phyloP scores from a whole-genome alignment of 2,329 filamentous ascomycete genomes.

The Microthyrium microscopicum region DNA sequence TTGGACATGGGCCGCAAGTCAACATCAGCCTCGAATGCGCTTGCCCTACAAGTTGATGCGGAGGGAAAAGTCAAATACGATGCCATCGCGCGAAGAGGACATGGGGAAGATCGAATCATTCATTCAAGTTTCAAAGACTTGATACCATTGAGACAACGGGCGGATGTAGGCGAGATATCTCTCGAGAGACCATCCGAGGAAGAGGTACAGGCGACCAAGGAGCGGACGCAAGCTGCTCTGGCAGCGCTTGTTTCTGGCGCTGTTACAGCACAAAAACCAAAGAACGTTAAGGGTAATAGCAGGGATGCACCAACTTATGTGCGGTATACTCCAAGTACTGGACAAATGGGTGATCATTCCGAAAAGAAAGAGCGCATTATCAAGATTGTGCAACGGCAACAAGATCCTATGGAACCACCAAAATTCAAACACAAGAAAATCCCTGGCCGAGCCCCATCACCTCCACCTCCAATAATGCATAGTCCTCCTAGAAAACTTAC shows the following conservation, averaged over 20 bases:
- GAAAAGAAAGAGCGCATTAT: conserved; percentile 91
- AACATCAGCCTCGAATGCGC: conserved; percentile 40
- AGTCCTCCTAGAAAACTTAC: conserved; percentile 89
- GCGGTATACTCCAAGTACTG: conserved; percentile 82
- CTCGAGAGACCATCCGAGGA: conserved; percentile 72
- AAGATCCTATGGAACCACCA: conserved; percentile 89
- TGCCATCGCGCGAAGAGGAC: conserved; percentile 79
- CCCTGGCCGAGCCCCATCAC: conserved; percentile 76
- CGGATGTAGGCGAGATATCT: conserved; percentile 82
- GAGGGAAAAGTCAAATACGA: conserved; percentile 95
- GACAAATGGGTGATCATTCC: conserved; percentile 79
- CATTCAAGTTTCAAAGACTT: conserved; percentile 95
- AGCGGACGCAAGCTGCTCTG: conserved; percentile 76
- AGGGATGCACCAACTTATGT: conserved; percentile 84
- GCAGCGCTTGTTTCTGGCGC: conserved; percentile 70
- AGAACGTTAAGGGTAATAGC: conserved; percentile 72
- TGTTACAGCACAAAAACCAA: conserved; percentile 82
- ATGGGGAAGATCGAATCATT: conserved; percentile 67
- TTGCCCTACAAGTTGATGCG: conserved; percentile 79
- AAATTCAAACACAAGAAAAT: conserved; percentile 99
- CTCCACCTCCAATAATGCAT: conserved; percentile 86
- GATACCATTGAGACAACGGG: conserved; percentile 82
- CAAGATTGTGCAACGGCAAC: conserved; percentile 91
- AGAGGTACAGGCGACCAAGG: conserved; percentile 66
- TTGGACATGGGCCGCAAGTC: conserved; percentile 82